Conservation (phyloP, 768 basidiomycete genomes). For the Phlebiopsis gigantea region DNA sequence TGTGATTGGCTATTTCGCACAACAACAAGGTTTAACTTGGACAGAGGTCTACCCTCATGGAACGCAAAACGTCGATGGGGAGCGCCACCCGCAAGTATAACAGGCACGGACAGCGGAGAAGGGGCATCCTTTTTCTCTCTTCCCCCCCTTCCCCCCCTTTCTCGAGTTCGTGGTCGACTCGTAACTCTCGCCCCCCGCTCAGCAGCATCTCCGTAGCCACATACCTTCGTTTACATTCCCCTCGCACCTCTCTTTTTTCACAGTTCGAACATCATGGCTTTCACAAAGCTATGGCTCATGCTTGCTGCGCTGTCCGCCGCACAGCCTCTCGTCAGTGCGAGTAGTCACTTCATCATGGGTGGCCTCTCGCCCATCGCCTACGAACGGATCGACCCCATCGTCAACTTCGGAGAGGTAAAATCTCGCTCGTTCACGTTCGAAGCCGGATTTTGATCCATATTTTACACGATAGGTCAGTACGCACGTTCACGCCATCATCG, state of each 20-base stretch:
- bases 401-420: conserved; percentile 9
- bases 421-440: not conserved
- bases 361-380: conserved; percentile 10
- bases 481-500: conserved; percentile 12
- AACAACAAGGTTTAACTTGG: too few relatives aligned
- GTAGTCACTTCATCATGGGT: conserved; percentile 14
- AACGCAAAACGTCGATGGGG: too few relatives aligned
- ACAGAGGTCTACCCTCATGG: too few relatives aligned
- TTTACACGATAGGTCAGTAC: conserved; percentile 11
- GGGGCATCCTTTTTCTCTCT: not conserved
- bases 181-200: not conserved
- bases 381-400: conserved; percentile 14
- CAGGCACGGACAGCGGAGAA: too few relatives aligned
- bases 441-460: not conserved
- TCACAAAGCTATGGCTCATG: conserved; percentile 1
- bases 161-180: not conserved
- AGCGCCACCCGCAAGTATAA: too few relatives aligned
- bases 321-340: conserved; percentile 5
- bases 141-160: conserved; percentile 2
- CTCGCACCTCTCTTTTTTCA: conserved; percentile 4
- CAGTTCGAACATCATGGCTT: not conserved
- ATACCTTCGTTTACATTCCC: too few relatives aligned
- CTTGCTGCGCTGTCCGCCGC: conserved; percentile 6
- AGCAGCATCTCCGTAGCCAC: too few relatives aligned
- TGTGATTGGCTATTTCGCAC: too few relatives aligned